Percentiles rank a stretch among this genome's conserved stretches.
Evolutionary conservation across 768 basidiomycete species (phyloP).

Genomic region (Podaxis sp.): DNA sequence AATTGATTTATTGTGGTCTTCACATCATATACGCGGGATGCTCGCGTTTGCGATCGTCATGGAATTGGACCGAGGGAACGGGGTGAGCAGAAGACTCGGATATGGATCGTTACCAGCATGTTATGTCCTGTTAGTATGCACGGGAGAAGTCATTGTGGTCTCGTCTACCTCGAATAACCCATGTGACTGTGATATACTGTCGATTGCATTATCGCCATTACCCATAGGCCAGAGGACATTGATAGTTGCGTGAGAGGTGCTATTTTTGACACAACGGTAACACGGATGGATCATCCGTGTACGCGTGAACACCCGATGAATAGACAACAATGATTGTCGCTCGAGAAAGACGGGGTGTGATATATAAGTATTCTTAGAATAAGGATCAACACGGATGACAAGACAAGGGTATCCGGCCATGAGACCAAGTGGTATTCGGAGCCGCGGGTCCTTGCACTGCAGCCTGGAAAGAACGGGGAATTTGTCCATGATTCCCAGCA

Average conservation of each 20-base stretch:
- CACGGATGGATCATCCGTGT: background rate
- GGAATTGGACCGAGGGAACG: background rate
- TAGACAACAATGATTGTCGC: background rate
- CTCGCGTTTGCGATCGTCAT: background rate
- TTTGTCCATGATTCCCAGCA: background rate
- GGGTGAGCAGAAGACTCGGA: background rate
- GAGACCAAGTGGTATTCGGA: background rate
- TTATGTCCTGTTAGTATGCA: background rate
- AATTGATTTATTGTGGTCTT: background rate
- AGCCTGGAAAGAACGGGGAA: background rate
- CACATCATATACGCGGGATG: background rate
- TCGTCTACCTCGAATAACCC: too few species aligned
- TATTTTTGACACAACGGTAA: background rate
- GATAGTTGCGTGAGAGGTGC: background rate
- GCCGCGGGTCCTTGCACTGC: background rate
- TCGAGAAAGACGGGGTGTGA: background rate
- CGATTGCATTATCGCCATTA: too few species aligned
- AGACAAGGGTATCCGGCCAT: background rate
- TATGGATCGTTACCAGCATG: background rate
- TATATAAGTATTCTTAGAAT: background rate
- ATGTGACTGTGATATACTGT: too few species aligned
- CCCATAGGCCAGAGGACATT: too few species aligned
- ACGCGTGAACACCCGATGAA: background rate
- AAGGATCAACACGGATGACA: background rate
- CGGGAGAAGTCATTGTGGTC: too few species aligned